A percentile compares a stretch with the other conserved stretches of the same genome.
Conservation (phyloP, 2,329 filamentous ascomycete genomes). For the Colletotrichum australisinense region DNA sequence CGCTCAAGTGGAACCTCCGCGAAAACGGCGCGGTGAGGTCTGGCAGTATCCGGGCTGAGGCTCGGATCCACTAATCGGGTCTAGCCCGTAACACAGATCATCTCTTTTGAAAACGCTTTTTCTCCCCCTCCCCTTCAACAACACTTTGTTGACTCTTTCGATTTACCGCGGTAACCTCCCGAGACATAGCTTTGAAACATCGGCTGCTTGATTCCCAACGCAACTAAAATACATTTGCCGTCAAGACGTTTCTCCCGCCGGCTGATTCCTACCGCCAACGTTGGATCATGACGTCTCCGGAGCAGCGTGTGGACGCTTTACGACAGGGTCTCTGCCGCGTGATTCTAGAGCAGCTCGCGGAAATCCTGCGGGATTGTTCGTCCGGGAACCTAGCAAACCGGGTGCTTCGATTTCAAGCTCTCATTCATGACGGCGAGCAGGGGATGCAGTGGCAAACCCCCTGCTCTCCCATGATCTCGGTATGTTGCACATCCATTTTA, state of each 20-base stretch:
- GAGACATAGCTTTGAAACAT: conserved; percentile 4
- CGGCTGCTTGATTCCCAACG: conserved; percentile 3
- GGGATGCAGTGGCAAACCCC: conserved; percentile 23
- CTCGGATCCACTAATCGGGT: no score
- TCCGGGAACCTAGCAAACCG: conserved; percentile 33
- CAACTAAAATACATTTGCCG: neutral
- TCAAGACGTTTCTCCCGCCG: neutral
- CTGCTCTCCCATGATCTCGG: conserved; percentile 34
- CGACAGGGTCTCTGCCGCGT: conserved; percentile 33
- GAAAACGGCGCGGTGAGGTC: no score
- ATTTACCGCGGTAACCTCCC: conserved; percentile 1
- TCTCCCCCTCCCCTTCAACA: neutral
- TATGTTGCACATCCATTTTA: conserved; percentile 14
- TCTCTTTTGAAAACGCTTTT: conserved; percentile 7
- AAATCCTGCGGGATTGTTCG: conserved; percentile 34
- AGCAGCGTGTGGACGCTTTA: conserved; percentile 33
- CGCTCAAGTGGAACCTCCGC: no score
- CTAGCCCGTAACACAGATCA: no score
- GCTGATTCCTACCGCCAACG: neutral
- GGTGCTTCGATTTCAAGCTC: conserved; percentile 35
- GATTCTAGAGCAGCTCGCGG: conserved; percentile 34
- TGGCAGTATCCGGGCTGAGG: no score
- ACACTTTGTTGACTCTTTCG: neutral
- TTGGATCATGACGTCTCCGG: conserved; percentile 32
- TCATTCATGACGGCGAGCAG: conserved; percentile 35